phyloP scores from a whole-genome alignment of 768 basidiomycete genomes.

The Boletus eberwhitei region DNA sequence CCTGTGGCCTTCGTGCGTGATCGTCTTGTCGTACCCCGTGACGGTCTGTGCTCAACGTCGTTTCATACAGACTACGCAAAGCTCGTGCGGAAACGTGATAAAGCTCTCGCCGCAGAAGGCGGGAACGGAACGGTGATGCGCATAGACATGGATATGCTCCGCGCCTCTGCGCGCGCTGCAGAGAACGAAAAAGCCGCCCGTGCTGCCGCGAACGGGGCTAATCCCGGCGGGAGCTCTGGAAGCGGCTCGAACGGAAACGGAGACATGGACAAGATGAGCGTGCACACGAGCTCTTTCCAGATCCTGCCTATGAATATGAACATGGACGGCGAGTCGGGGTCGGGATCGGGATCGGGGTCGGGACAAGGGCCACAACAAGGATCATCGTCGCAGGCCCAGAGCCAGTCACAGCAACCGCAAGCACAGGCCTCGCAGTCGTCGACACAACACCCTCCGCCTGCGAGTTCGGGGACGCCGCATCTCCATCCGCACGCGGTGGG shows the following conservation, averaged over 20 bases:
- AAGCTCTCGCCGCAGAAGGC: constrained; percentile 53
- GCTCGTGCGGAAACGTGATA: constrained; percentile 75
- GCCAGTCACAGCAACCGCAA: constrained; percentile 7
- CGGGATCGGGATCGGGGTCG: constrained; percentile 11
- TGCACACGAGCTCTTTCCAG: constrained; percentile 63
- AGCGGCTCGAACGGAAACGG: constrained; percentile 4
- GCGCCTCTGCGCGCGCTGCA: constrained; percentile 65
- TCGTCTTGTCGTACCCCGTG: neutral
- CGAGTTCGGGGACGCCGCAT: constrained; percentile 13
- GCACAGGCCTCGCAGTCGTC: constrained; percentile 9
- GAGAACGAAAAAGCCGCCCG: constrained; percentile 35
- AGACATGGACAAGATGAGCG: constrained; percentile 31
- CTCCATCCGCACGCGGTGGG: constrained; percentile 14
- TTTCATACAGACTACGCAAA: constrained; percentile 73
- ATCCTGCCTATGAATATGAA: constrained; percentile 30
- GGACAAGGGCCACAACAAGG: constrained; percentile 4
- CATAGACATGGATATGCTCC: constrained; percentile 74
- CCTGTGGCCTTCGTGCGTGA: constrained; percentile 73
- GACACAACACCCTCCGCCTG: constrained; percentile 8
- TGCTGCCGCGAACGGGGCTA: constrained; percentile 29
- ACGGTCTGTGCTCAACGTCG: too few relatives aligned
- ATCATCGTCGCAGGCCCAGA: neutral
- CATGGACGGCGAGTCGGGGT: constrained; percentile 17
- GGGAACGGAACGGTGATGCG: constrained; percentile 40
- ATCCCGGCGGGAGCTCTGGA: constrained; percentile 16